These are phyloP conservation scores for Castanea mollissima DNA, from an alignment of 306 rosid species.

Conservation along the genomic window DNA sequence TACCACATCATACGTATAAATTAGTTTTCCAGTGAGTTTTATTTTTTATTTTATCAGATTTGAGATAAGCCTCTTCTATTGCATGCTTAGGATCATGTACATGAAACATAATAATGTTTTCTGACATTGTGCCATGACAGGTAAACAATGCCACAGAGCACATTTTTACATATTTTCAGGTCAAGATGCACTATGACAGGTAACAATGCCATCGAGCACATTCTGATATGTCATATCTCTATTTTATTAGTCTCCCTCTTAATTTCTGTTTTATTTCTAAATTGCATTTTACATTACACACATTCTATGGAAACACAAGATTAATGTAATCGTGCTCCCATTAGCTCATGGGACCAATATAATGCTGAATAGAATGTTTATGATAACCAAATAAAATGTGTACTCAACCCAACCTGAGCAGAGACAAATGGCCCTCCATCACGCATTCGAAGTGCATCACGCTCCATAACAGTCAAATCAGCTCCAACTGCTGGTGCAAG, in stretches of 20 bases:
- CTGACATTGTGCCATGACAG: no score
- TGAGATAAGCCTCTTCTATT: no score
- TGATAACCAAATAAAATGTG: neutral
- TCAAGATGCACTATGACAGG: no score
- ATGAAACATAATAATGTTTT: no score
- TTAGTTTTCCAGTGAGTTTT: no score
- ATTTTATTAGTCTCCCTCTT: neutral
- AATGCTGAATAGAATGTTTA: neutral
- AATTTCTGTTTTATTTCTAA: neutral
- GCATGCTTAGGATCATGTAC: no score
- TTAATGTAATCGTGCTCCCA: neutral
- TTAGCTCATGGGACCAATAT: no score
- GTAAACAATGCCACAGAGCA: no score
- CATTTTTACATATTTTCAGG: no score
- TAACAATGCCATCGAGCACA: neutral
- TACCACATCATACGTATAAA: no score
- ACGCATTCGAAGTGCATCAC: constrained; percentile 94
- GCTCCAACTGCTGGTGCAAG: constrained; percentile 95
- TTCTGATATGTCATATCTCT: neutral
- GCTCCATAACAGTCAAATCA: constrained; percentile 88
- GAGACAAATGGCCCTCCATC: constrained; percentile 96
- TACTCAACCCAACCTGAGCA: constrained; percentile 71
- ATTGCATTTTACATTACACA: neutral
- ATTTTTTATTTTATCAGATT: no score
- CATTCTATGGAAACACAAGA: neutral